Evolutionary conservation across 208 protist genomes (phyloP).

Genomic region (Trypanosoma congolense): DNA sequence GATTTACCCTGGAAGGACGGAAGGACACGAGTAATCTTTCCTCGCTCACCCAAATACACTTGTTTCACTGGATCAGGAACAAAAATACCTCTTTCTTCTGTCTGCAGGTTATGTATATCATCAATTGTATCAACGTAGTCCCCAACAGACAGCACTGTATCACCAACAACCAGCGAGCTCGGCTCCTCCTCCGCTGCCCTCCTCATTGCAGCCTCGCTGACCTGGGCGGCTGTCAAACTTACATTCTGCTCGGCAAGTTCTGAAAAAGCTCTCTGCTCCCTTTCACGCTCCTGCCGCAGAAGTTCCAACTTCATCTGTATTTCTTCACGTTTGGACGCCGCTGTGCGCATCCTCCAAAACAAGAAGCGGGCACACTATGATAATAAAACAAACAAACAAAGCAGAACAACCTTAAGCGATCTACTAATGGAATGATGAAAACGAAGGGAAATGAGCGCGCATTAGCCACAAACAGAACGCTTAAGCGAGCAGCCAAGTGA

Average conservation of each 20-base stretch:
- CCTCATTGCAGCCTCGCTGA: constrained; percentile 39
- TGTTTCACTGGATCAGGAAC: constrained; percentile 64
- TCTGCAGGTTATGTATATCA: constrained; percentile 33
- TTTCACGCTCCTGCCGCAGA: constrained; percentile 46
- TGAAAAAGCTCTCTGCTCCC: constrained; percentile 67
- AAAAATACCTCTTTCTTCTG: constrained; percentile 55
- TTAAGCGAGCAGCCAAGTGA: too few species aligned
- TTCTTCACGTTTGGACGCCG: constrained; percentile 45
- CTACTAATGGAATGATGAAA: too few species aligned
- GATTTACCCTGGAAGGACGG: constrained; percentile 66
- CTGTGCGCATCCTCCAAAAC: constrained; percentile 14
- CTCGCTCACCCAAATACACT: constrained; percentile 77
- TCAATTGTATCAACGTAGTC: constrained; percentile 55
- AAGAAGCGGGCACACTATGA: neutral
- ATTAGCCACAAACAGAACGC: too few species aligned
- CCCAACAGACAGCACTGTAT: constrained; percentile 36
- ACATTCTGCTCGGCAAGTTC: constrained; percentile 30
- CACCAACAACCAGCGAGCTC: constrained; percentile 27
- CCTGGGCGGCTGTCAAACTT: constrained; percentile 42
- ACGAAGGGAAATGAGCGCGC: too few species aligned
- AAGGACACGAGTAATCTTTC: constrained; percentile 55
- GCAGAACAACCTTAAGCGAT: too few species aligned
- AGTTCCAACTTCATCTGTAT: constrained; percentile 66
- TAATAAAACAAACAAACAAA: neutral
- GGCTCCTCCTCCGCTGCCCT: constrained; percentile 27